Evolutionary conservation across 129 eudicot genomes (phyloP).

Genomic region (Helianthus annuus): HanXRQr2.0-SUNRISE NC_035440.2:84341579-84342078

Average conservation of each 20-base stretch:
- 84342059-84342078: too few species aligned
- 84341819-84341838: conserved; percentile 9
- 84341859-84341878: background rate
- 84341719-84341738: conserved; percentile 78
- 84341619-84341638: conserved; percentile 77
- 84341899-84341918: conserved; percentile 7
- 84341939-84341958: conserved; percentile 10
- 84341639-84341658: conserved; percentile 88
- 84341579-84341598: conserved; percentile 66
- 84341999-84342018: too few species aligned
- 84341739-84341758: conserved; percentile 91
- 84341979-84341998: too few species aligned
- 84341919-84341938: conserved; percentile 9
- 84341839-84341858: conserved; percentile 15
- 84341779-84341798: conserved; percentile 79
- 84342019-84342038: too few species aligned
- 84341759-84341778: conserved; percentile 80
- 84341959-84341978: too few species aligned
- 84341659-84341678: conserved; percentile 74
- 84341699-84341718: conserved; percentile 80
- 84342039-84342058: too few species aligned
- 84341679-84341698: conserved; percentile 84
- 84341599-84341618: conserved; percentile 86
- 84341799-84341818: conserved; percentile 40
- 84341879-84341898: conserved; percentile 1